Evolutionary conservation across 2,329 filamentous ascomycete genomes (phyloP).

Genomic region (Tolypocladium cylindrosporum): DNA sequence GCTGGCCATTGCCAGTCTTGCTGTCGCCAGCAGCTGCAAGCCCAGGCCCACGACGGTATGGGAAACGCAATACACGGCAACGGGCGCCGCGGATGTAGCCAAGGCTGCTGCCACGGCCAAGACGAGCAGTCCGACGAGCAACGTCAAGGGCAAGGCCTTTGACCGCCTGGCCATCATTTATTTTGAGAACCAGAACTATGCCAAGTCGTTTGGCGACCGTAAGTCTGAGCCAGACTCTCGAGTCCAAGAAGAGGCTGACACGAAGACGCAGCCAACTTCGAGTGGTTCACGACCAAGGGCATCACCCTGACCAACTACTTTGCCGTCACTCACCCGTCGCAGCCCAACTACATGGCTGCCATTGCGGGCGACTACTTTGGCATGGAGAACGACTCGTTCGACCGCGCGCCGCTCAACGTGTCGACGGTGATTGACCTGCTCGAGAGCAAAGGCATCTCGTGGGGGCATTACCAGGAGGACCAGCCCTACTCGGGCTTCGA

Average conservation of each 20-base stretch:
- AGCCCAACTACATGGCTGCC: constrained; percentile 66
- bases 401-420: constrained; percentile 46
- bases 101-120: constrained; percentile 50
- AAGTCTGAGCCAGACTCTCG: constrained; percentile 14
- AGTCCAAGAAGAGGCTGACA: background rate
- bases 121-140: constrained; percentile 48
- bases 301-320: constrained; percentile 29
- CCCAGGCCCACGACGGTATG: constrained; percentile 7
- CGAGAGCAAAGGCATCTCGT: constrained; percentile 53
- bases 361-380: constrained; percentile 66
- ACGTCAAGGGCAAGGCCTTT: constrained; percentile 62
- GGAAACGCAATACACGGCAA: constrained; percentile 39
- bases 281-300: constrained; percentile 18
- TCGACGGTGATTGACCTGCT: constrained; percentile 61
- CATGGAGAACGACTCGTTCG: constrained; percentile 58
- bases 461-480: constrained; percentile 69
- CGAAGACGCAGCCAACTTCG: constrained; percentile 13
- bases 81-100: constrained; percentile 37
- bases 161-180: constrained; percentile 64
- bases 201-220: constrained; percentile 54
- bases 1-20: constrained; percentile 16
- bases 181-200: constrained; percentile 68
- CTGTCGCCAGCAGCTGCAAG: constrained; percentile 10
- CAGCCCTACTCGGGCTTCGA: constrained; percentile 67
- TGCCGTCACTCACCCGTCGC: constrained; percentile 59